Evolutionary conservation across 805 yeast genomes (phyloP).

Genomic region (Yarrowia porcina): DNA sequence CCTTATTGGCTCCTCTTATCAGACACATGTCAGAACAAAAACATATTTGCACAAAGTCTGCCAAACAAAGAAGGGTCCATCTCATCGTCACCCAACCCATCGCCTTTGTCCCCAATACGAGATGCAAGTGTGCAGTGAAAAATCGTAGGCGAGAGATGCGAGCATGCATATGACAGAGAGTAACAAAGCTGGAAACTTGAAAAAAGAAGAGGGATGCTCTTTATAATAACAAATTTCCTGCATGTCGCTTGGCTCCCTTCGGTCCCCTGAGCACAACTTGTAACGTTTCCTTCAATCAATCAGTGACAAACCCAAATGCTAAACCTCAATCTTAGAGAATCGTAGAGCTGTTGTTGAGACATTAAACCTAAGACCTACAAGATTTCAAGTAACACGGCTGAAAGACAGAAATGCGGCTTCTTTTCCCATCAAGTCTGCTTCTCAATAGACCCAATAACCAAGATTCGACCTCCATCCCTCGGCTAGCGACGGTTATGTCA

Average conservation of each 20-base stretch:
- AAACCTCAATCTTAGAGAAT: neutral
- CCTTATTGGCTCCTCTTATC: slow-evolving; percentile 11
- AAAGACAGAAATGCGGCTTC: no score
- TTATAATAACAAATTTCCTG: neutral
- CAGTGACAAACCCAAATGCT: neutral
- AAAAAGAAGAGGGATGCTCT: neutral
- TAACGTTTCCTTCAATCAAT: neutral
- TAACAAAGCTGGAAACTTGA: neutral
- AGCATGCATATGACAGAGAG: neutral
- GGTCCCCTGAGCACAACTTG: neutral
- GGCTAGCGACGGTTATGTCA: slow-evolving; percentile 1
- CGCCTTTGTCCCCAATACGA: neutral
- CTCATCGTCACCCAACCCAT: neutral
- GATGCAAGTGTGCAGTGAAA: neutral
- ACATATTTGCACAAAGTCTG: neutral
- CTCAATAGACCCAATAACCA: neutral
- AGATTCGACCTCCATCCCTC: neutral
- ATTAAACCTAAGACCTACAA: neutral
- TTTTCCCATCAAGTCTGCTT: neutral
- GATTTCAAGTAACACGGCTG: no score
- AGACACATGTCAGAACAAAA: neutral
- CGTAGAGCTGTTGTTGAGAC: neutral
- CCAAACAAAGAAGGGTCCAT: neutral
- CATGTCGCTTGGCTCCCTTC: neutral
- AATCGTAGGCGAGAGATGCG: neutral